A percentile compares a stretch with the other conserved stretches of the same genome.
Evolutionary conservation across 164 flowering plant genomes (phyloP).

Genomic region (Litsea cubeba): DNA sequence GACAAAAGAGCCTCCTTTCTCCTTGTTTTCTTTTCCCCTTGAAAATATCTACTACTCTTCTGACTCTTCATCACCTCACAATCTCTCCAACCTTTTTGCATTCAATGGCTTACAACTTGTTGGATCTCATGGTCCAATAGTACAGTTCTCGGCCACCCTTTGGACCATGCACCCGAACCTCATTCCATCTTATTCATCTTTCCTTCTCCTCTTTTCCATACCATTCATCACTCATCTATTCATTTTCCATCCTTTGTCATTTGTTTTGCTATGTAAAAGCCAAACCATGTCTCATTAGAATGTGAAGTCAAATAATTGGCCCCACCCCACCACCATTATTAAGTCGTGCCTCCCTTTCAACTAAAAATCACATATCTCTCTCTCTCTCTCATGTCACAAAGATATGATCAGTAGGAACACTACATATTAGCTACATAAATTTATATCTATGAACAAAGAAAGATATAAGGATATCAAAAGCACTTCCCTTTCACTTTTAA

Average conservation of each 20-base stretch:
- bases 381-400: background rate
- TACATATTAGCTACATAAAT: too few species aligned
- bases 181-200: background rate
- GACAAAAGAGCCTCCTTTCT: conserved; percentile 6
- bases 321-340: conserved; percentile 4
- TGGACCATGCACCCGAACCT: background rate
- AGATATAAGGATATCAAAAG: background rate
- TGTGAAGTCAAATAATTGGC: conserved; percentile 8
- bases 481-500: background rate
- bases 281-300: conserved; percentile 30
- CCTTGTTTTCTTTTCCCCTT: conserved; percentile 7
- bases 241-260: background rate
- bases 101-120: conserved; percentile 14
- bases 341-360: background rate
- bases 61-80: conserved; percentile 10
- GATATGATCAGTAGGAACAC: background rate
- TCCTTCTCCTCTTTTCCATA: conserved; percentile 1
- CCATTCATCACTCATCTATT: conserved; percentile 12
- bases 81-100: conserved; percentile 18
- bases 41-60: conserved; percentile 2
- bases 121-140: background rate
- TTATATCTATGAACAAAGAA: too few species aligned
- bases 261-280: conserved; percentile 26
- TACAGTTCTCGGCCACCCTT: background rate
- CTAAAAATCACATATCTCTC: too few species aligned